Base-by-base conservation (phyloP, 768 basidiomycete genomes). In the Tulasnella sp. region DNA sequence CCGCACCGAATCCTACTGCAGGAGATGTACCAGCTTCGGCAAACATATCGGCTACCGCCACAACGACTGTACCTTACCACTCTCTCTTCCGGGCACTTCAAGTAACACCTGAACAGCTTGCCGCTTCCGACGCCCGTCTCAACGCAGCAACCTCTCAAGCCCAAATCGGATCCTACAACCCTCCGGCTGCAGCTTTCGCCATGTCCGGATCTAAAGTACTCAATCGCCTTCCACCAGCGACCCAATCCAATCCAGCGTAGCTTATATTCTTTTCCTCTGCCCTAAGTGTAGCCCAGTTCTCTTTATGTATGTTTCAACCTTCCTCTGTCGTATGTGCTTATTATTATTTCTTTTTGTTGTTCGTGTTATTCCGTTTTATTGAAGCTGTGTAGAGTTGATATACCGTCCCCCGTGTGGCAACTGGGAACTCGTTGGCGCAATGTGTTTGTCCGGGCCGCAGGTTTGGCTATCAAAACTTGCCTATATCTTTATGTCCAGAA, bases 271-370 rank as follows among this genome's bases (percentile, higher is more conserved):
- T 61, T 61, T 61, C 29, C 57, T 61, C 29, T 13, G n/a, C 11
- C n/a, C 57, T 26, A n/a, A 61, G n/a, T 61, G 57, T 61, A 61
- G 57, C 57, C 4, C 29, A 26, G 29, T 61, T 26, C n/a, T 6
- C 29, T 55, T 55, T 16, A 11, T 61, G 57, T 61, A 61, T 61
- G 57, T 26, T 13, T 61, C 29, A 11, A 9, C n/a, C 57, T 26
- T 61, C 13, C n/a, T 26, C n/a, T 26, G 57, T 1, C 57, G n/a
- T 29, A 61, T 61, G 57, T 61, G n/a, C 57, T 61, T 61, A 61
- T 61, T 61, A 61, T 61, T 61, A 61, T 61, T 61, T 61, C 57
- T 35, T 61, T 26, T 61, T 61, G 57, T 61, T 61, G 57, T 61
- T 29, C 57, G 11, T 61, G 29, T 61, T 13, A 26, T 29, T 29